A percentile compares a stretch with the other conserved stretches of the same genome.
These are phyloP conservation scores for Colletotrichum lindemuthianum DNA, from an alignment of 2,329 filamentous ascomycete species.

Conservation along the genomic window DNA sequence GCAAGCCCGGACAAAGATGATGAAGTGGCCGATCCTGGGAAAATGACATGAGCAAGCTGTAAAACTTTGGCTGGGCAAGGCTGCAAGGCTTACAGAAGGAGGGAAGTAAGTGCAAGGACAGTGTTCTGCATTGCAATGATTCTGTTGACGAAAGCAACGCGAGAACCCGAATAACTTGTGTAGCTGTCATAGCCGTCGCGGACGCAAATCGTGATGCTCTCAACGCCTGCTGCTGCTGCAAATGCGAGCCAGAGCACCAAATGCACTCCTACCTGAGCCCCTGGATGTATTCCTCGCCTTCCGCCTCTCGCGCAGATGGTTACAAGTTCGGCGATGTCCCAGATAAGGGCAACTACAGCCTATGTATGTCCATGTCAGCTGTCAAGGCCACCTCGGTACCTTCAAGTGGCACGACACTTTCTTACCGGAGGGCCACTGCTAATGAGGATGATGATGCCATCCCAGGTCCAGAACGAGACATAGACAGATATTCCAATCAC, in stretches of 20 bases:
- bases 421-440: slow-evolving; percentile 20
- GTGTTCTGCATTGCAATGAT: slow-evolving; percentile 33
- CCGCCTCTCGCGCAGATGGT: slow-evolving; percentile 46
- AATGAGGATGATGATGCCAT: not conserved
- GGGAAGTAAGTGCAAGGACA: slow-evolving; percentile 35
- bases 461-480: not conserved
- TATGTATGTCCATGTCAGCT: slow-evolving; percentile 32
- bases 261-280: slow-evolving; percentile 53
- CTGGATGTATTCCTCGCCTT: slow-evolving; percentile 52
- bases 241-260: slow-evolving; percentile 53
- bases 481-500: slow-evolving; percentile 26
- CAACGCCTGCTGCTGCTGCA: slow-evolving; percentile 40
- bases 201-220: slow-evolving; percentile 35
- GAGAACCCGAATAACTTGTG: too few species aligned
- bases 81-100: slow-evolving; percentile 30
- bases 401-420: not conserved
- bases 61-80: not conserved
- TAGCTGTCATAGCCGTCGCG: not conserved
- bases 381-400: not conserved
- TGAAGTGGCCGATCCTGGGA: slow-evolving; percentile 45
- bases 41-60: too few species aligned
- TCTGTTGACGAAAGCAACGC: not conserved
- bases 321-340: slow-evolving; percentile 52
- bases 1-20: slow-evolving; percentile 53
- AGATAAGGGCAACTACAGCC: slow-evolving; percentile 49